These are phyloP conservation scores for Flaveria sonorensis DNA, from an alignment of 129 eudicot species.

Conservation along the genomic window DNA sequence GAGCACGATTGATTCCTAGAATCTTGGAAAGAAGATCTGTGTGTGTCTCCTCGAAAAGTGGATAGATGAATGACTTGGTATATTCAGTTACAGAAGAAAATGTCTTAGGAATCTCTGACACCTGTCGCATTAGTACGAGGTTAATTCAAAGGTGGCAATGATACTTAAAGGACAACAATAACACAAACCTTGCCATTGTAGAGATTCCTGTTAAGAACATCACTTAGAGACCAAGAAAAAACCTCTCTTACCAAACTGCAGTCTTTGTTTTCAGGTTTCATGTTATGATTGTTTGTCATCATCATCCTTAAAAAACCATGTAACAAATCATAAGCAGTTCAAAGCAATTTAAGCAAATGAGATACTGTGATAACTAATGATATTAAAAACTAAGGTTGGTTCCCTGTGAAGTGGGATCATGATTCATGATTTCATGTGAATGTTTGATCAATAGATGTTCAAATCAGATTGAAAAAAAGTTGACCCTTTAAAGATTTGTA, in stretches of 20 bases:
- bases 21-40: constrained; percentile 56
- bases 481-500: not conserved
- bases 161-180: not conserved
- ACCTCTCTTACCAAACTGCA: constrained; percentile 24
- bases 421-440: too few relatives aligned
- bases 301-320: not conserved
- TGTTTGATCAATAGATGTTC: not conserved
- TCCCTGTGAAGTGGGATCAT: too few relatives aligned
- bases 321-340: too few relatives aligned
- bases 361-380: too few relatives aligned
- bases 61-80: constrained; percentile 41
- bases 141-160: not conserved
- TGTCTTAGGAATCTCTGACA: constrained; percentile 43
- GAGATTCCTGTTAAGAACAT: constrained; percentile 49
- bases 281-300: constrained; percentile 1
- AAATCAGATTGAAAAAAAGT: not conserved
- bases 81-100: constrained; percentile 45
- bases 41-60: constrained; percentile 62
- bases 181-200: constrained; percentile 46
- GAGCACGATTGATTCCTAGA: constrained; percentile 31
- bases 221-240: constrained; percentile 48
- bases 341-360: too few relatives aligned
- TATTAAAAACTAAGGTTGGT: too few relatives aligned
- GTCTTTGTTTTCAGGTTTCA: constrained; percentile 5
- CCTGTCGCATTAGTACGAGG: not conserved